phyloP scores from a whole-genome alignment of 768 basidiomycete species.

The Boletus sensibilis region DNA sequence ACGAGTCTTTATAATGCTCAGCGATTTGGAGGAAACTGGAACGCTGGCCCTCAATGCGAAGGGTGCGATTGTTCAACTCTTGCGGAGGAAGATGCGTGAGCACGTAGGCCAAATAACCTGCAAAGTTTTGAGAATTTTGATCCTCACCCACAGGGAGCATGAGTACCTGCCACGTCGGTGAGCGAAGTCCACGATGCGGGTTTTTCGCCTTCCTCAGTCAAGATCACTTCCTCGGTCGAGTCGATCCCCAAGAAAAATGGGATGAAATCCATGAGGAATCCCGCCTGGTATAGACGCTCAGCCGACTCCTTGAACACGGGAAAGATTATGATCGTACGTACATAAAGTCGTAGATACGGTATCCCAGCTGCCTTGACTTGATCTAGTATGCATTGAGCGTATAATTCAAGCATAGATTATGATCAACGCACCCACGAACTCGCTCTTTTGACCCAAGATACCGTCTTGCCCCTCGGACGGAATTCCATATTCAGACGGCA shows the following conservation, averaged over 20 bases:
- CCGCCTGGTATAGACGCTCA: slow-evolving; percentile 9
- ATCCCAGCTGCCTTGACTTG: slow-evolving; percentile 15
- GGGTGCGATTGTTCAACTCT: slow-evolving; percentile 11
- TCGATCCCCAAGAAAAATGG: slow-evolving; percentile 23
- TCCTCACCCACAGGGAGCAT: background rate
- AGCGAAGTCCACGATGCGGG: slow-evolving; percentile 27
- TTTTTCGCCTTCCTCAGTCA: slow-evolving; percentile 22
- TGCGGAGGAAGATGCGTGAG: slow-evolving; percentile 14
- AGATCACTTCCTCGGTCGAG: slow-evolving; percentile 11
- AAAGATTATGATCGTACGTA: slow-evolving; percentile 17
- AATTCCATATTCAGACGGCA: slow-evolving; percentile 32
- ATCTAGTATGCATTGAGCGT: background rate
- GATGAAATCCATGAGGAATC: slow-evolving; percentile 26
- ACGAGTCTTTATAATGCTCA: slow-evolving; percentile 6
- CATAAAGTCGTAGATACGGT: slow-evolving; percentile 22
- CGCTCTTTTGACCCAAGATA: slow-evolving; percentile 15
- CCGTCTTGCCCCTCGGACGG: slow-evolving; percentile 24
- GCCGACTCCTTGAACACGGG: background rate
- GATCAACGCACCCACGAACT: slow-evolving; percentile 15
- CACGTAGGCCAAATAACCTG: slow-evolving; percentile 23
- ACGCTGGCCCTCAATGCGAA: slow-evolving; percentile 22
- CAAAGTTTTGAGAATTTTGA: background rate
- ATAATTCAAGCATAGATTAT: background rate
- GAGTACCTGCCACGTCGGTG: slow-evolving; percentile 20
- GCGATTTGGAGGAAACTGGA: slow-evolving; percentile 8